A percentile compares a stretch with the other conserved stretches of the same genome.
Conservation (phyloP, 2,329 filamentous ascomycete genomes). For the Gnomoniopsis sp. region DNA sequence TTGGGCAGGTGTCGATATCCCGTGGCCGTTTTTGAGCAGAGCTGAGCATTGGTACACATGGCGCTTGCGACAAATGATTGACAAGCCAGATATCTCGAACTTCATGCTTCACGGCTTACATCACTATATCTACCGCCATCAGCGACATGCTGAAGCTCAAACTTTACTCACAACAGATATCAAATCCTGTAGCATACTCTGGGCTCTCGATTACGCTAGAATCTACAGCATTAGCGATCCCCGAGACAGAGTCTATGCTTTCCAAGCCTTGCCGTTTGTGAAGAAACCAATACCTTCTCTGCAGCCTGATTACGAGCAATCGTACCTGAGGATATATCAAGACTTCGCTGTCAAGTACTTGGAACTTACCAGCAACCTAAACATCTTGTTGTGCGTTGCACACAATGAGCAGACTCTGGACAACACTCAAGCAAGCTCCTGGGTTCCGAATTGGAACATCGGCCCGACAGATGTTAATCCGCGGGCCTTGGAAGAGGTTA, state of each 20-base stretch:
- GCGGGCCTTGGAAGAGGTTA: too few relatives aligned
- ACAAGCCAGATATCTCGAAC: not conserved
- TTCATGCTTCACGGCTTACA: not conserved
- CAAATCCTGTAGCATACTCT: too few relatives aligned
- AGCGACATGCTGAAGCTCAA: not conserved
- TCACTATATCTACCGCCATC: not conserved
- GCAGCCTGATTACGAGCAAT: not conserved
- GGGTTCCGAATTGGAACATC: too few relatives aligned
- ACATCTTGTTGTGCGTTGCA: too few relatives aligned
- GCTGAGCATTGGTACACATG: not conserved
- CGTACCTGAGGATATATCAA: not conserved
- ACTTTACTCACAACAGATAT: too few relatives aligned
- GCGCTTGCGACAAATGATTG: not conserved
- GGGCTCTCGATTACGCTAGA: not conserved
- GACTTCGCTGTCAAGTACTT: not conserved
- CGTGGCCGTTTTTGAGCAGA: not conserved
- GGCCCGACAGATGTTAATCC: too few relatives aligned
- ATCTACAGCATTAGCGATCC: not conserved
- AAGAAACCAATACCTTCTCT: not conserved
- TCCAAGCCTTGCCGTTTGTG: not conserved
- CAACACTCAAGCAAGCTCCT: too few relatives aligned
- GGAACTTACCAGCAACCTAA: too few relatives aligned
- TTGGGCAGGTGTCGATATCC: not conserved
- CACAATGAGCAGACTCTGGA: too few relatives aligned
- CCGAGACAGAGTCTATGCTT: not conserved